These are phyloP conservation scores for Suillus subaureus DNA, from an alignment of 768 basidiomycete genomes.

Conservation along the genomic window DNA sequence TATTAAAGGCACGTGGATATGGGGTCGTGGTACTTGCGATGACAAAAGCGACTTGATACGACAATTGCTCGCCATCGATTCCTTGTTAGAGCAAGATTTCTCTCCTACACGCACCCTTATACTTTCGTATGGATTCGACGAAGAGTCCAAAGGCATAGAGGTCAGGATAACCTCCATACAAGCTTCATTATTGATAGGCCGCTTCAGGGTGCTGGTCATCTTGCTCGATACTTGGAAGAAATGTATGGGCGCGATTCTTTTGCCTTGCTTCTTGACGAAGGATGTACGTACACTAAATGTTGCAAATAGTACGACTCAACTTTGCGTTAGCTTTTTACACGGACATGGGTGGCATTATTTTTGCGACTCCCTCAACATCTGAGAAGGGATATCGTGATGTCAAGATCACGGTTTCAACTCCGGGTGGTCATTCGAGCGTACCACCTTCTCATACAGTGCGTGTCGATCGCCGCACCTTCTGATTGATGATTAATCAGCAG, in stretches of 20 bases:
- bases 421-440: conserved; percentile 82
- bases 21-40: conserved; percentile 77
- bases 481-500: not conserved
- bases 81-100: conserved; percentile 46
- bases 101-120: conserved; percentile 44
- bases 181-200: not conserved
- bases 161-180: conserved; percentile 25
- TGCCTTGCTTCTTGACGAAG: conserved; percentile 84
- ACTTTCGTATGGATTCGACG: conserved; percentile 52
- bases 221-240: conserved; percentile 49
- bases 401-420: conserved; percentile 58
- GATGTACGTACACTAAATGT: conserved; percentile 45
- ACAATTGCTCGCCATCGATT: conserved; percentile 50
- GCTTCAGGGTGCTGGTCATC: conserved; percentile 51
- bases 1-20: conserved; percentile 54
- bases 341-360: conserved; percentile 24
- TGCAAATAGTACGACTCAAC: not conserved
- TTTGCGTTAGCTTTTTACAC: not conserved
- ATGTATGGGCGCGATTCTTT: conserved; percentile 70
- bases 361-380: conserved; percentile 62
- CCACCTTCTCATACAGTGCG: conserved; percentile 77
- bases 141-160: conserved; percentile 52
- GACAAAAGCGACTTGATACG: conserved; percentile 71
- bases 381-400: conserved; percentile 74
- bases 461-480: not conserved